A percentile compares a stretch with the other conserved stretches of the same genome.
These are phyloP conservation scores for Seiridium cupressi DNA, from an alignment of 2,329 filamentous ascomycete species.

Conservation along the genomic window DNA sequence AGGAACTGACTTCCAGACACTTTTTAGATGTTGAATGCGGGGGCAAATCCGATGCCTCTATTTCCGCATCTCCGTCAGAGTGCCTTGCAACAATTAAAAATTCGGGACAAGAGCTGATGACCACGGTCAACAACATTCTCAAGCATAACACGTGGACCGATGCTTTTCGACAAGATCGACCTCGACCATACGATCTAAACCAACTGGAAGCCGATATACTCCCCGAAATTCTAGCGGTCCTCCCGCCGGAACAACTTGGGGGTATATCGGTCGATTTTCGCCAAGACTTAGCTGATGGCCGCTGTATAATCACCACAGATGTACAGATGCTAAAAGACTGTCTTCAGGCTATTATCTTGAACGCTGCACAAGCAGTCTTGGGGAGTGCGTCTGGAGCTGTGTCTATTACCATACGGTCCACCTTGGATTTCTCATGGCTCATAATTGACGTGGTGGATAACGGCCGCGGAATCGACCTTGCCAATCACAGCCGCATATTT, in stretches of 20 bases:
- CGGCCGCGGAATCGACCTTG: slow-evolving; percentile 4
- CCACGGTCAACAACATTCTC: slow-evolving; percentile 10
- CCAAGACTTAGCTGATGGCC: not conserved
- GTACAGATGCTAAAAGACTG: slow-evolving; percentile 1
- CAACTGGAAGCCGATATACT: slow-evolving; percentile 5
- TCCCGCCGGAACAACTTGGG: not conserved
- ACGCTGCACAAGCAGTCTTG: slow-evolving; percentile 3
- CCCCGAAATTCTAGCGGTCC: not conserved
- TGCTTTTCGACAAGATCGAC: not conserved
- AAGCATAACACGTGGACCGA: slow-evolving; percentile 9
- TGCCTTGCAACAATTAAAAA: slow-evolving; percentile 5
- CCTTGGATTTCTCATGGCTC: not conserved
- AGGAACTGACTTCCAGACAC: slow-evolving; percentile 1
- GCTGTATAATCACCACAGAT: slow-evolving; percentile 6
- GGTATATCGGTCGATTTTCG: slow-evolving; percentile 5
- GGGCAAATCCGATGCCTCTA: not conserved
- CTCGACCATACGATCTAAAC: slow-evolving; percentile 1
- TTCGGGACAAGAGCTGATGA: slow-evolving; percentile 8
- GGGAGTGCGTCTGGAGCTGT: not conserved
- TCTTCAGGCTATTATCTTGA: slow-evolving; percentile 3
- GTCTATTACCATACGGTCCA: not conserved
- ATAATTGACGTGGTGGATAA: slow-evolving; percentile 8
- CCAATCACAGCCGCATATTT: slow-evolving; percentile 3
- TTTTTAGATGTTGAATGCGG: not conserved
- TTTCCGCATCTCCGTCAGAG: not conserved